Conservation (phyloP, 441 rosid species). For the Adansonia grandidieri region DNA sequence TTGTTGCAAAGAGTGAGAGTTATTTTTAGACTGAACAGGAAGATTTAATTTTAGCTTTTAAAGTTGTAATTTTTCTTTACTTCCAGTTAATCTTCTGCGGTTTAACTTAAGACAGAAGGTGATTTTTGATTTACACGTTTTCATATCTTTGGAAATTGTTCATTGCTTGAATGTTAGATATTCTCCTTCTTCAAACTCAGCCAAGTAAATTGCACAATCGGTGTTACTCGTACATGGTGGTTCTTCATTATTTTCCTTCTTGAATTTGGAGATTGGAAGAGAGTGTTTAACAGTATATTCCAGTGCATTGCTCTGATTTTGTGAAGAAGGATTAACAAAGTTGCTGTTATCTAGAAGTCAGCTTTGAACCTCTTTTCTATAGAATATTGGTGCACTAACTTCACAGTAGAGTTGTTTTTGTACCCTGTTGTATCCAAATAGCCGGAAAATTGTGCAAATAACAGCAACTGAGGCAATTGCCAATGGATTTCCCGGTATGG, state of each 20-base stretch:
- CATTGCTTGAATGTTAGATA: constrained; percentile 30
- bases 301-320: constrained; percentile 37
- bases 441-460: constrained; percentile 24
- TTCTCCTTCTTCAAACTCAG: constrained; percentile 64
- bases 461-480: constrained; percentile 26
- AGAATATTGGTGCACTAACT: neutral
- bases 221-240: neutral
- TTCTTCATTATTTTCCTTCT: constrained; percentile 21
- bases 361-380: constrained; percentile 24
- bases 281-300: constrained; percentile 33
- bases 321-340: constrained; percentile 25
- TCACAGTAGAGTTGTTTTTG: constrained; percentile 23
- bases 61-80: constrained; percentile 26
- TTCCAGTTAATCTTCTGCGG: neutral
- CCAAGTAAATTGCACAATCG: constrained; percentile 68
- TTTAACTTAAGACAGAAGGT: neutral
- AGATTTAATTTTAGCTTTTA: constrained; percentile 21
- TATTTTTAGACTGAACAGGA: constrained; percentile 30
- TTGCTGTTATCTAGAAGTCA: constrained; percentile 23
- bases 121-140: neutral
- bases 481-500: neutral
- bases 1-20: constrained; percentile 20
- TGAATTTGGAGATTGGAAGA: constrained; percentile 40
- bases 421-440: constrained; percentile 31
- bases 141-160: neutral